Base-by-base conservation (phyloP, 2,329 filamentous ascomycete species). In the Aaosphaeria pasadenensis region DNA sequence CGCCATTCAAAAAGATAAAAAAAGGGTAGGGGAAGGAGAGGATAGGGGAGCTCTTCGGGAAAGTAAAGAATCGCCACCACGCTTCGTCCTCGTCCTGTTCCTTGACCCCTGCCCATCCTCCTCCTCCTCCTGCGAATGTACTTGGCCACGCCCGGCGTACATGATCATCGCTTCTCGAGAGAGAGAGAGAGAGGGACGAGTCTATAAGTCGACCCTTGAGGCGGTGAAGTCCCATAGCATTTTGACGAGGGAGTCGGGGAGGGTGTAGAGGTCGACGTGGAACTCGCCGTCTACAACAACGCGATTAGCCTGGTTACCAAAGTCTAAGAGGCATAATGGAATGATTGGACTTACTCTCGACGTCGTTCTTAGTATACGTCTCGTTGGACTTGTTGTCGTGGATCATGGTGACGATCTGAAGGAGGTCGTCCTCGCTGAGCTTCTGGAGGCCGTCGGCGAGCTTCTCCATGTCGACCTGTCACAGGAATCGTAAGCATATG, bases 211-310 rank as follows among this genome's bases (percentile, higher is more conserved):
- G 11, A 56, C 60, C 57, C 65, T 68, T 11, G 53, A 53, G 11
- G 65, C 55, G 39, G 83, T 83, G 67, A 94, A 95, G 52, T 96
- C 92, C 92, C 92, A 97, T 51, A 99, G 85, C 84, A 90, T 91
- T 72, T 94, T 95, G 67, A 94, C 87, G 35, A 97, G 80, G 30
- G 77, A 74, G 57, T 97, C 94, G 1, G 94, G 91, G 55, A 99
- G 84, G n/a, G 94, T 97, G 75, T 96, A 97, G 49, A 99, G 81
- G 66, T 99, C 94, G 59, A 99, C 92, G 52, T 96, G 94, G 76
- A 99, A 99, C 74, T 99, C 94, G 64, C 94, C 94, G 65, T 91
- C 91, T 89, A 4, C 7, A 9, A 39, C 39, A 11, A 17, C 40
- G 33, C 47, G 71, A 61, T 65, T 50, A 69, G 58, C 42, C 47